Evolutionary conservation across 129 eudicot genomes (phyloP).

Genomic region (Centrapalus pauciflorus): DNA sequence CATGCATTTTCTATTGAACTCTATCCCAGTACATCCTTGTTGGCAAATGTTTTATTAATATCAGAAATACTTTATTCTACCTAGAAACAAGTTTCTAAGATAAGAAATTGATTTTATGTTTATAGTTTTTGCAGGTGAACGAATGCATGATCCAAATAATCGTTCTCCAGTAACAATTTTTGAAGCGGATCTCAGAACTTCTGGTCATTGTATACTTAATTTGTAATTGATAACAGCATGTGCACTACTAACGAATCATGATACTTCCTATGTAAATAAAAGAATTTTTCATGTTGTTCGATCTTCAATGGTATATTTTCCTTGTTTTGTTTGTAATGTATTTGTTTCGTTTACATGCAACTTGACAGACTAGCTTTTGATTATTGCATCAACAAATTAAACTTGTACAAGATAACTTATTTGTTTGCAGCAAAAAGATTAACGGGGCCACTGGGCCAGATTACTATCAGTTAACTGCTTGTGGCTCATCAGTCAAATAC

Average conservation of each 20-base stretch:
- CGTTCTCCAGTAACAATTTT: background rate
- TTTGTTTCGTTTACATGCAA: background rate
- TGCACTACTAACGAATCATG: background rate
- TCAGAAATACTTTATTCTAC: too few species aligned
- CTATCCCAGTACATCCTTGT: too few species aligned
- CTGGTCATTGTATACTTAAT: background rate
- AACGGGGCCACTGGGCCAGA: too few species aligned
- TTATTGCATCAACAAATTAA: too few species aligned
- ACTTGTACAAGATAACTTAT: background rate
- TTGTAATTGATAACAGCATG: background rate
- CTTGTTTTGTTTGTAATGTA: background rate
- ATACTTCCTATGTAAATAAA: background rate
- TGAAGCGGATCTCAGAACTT: background rate
- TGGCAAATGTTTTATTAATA: background rate
- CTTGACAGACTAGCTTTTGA: background rate
- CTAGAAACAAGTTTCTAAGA: background rate
- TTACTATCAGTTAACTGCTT: too few species aligned
- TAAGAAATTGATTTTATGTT: background rate
- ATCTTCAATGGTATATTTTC: background rate
- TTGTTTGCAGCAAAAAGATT: too few species aligned
- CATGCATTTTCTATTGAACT: background rate
- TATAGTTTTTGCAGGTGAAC: conserved; percentile 14
- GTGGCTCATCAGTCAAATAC: background rate
- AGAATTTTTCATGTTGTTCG: background rate
- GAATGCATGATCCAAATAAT: conserved; percentile 15